These are phyloP conservation scores for Xylariaceae sp. DNA, from an alignment of 2,329 filamentous ascomycete species.

Conservation along the genomic window DNA sequence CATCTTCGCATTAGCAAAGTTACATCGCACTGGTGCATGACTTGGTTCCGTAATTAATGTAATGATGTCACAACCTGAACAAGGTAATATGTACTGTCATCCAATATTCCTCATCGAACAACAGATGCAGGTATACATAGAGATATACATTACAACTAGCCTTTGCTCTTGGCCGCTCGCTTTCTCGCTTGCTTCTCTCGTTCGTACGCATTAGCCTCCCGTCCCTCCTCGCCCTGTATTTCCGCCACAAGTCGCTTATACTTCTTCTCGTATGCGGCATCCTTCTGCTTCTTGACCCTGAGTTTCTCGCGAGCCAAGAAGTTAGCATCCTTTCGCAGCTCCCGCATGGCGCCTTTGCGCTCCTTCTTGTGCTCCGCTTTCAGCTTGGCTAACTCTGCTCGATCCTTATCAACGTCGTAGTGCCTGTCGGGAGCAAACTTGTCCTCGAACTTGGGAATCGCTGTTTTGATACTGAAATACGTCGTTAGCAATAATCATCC, in stretches of 20 bases:
- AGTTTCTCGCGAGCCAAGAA: constrained; percentile 93
- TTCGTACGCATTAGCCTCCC: constrained; percentile 87
- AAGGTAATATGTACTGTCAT: neutral
- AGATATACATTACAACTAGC: neutral
- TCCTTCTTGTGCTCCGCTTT: constrained; percentile 93
- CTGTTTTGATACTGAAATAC: constrained; percentile 46
- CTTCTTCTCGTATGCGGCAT: constrained; percentile 95
- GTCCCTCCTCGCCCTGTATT: constrained; percentile 93
- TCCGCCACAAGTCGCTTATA: constrained; percentile 89
- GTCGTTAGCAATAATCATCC: constrained; percentile 9
- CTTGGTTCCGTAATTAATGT: neutral
- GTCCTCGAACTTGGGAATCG: constrained; percentile 94
- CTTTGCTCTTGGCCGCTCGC: constrained; percentile 58
- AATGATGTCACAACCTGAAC: constrained; percentile 8
- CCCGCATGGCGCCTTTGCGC: constrained; percentile 90
- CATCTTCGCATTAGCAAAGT: no score
- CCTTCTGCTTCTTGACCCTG: constrained; percentile 89
- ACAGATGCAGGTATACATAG: neutral
- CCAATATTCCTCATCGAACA: neutral
- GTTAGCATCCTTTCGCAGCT: constrained; percentile 92
- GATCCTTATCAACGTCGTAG: constrained; percentile 94
- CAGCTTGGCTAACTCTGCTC: constrained; percentile 82
- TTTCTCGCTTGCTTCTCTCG: constrained; percentile 80
- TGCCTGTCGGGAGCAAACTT: constrained; percentile 92
- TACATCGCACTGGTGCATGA: no score